Conservation (phyloP, 2,329 filamentous ascomycete genomes). For the Apiospora arundinis region DNA sequence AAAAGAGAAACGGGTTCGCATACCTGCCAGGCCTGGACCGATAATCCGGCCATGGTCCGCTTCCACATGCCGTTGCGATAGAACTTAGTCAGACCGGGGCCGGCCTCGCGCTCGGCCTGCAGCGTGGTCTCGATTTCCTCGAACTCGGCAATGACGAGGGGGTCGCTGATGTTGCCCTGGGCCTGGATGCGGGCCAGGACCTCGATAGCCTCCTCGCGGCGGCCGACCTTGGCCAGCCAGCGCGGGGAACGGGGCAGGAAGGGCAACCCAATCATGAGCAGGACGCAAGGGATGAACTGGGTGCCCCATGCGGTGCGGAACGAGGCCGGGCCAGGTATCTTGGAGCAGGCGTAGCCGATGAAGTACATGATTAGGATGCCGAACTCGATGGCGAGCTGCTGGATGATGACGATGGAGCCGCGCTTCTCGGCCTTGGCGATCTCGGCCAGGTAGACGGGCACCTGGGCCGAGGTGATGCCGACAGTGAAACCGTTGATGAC, state of each 20-base stretch:
- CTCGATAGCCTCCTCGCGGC: constrained; percentile 61
- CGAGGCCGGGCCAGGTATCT: constrained; percentile 61
- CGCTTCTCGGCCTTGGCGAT: constrained; percentile 63
- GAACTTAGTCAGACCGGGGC: constrained; percentile 46
- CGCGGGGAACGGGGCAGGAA: constrained; percentile 68
- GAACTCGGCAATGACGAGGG: constrained; percentile 63
- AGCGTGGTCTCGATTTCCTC: constrained; percentile 56
- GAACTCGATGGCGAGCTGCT: constrained; percentile 79
- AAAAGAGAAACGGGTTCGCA: constrained; percentile 27
- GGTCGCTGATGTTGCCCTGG: constrained; percentile 58
- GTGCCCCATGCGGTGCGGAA: constrained; percentile 71
- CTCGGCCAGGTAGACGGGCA: constrained; percentile 73
- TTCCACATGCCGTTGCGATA: constrained; percentile 61
- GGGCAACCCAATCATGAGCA: constrained; percentile 63
- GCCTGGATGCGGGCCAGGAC: constrained; percentile 64
- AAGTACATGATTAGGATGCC: constrained; percentile 76
- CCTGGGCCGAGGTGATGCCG: constrained; percentile 71
- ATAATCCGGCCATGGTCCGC: constrained; percentile 60
- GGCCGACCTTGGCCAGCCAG: constrained; percentile 68
- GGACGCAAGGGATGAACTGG: constrained; percentile 65
- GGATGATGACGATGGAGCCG: constrained; percentile 71
- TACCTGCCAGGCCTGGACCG: constrained; percentile 62
- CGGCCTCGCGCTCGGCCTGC: constrained; percentile 43
- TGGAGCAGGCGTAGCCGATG: constrained; percentile 69
- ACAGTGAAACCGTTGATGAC: constrained; percentile 70